A percentile compares a stretch with the other conserved stretches of the same genome.
These are phyloP conservation scores for Ottelia alismoides DNA, from an alignment of 106 monocot genomes.

Conservation along the genomic window DNA sequence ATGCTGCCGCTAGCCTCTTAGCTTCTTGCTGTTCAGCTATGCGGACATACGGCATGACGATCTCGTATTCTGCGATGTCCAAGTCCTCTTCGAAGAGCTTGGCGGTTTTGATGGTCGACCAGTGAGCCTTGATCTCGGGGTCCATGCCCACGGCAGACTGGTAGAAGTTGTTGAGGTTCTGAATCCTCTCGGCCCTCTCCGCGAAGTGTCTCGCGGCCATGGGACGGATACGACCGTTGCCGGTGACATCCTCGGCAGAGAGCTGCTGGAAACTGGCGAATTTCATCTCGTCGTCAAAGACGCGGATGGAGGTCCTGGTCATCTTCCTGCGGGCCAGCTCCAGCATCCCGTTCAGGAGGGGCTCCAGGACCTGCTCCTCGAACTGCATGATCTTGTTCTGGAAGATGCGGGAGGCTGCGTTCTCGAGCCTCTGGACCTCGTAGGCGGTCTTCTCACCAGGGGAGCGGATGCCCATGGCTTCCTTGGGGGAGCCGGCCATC, in stretches of 20 bases:
- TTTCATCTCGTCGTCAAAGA: background rate
- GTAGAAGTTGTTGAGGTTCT: background rate
- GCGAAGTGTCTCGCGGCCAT: background rate
- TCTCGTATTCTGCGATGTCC: background rate
- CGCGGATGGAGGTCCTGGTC: background rate
- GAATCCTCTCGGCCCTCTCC: background rate
- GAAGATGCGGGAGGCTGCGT: background rate
- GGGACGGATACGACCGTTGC: background rate
- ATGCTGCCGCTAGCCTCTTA: background rate
- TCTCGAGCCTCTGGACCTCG: background rate
- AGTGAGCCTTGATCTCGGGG: background rate
- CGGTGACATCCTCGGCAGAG: background rate
- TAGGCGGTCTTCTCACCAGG: too few relatives aligned
- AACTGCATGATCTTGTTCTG: background rate
- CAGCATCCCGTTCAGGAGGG: background rate
- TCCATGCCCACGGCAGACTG: background rate
- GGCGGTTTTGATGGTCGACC: background rate
- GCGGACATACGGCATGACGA: background rate
- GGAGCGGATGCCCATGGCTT: background rate
- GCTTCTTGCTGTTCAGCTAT: background rate
- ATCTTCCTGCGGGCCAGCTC: background rate
- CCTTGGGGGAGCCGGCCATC: too few relatives aligned
- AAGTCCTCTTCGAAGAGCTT: background rate
- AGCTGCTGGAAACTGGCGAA: background rate
- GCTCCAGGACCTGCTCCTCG: background rate